phyloP scores from a whole-genome alignment of 1,284 basidiomycete genomes.

The Earliella scabrosa region DNA sequence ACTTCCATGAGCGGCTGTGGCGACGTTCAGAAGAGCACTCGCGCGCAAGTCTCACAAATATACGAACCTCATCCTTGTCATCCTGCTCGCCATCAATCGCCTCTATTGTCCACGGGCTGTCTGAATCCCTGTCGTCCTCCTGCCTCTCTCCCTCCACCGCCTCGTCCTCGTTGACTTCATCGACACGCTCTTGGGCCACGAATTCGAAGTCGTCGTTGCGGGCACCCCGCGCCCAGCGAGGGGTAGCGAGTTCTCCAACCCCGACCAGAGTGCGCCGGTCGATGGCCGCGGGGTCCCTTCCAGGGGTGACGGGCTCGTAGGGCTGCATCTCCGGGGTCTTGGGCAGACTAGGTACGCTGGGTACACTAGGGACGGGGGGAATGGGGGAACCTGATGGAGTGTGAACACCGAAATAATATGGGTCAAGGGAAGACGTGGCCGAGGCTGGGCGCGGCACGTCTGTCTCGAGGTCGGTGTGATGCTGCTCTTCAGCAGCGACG shows the following conservation, averaged over 20 bases:
- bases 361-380: conserved; percentile 48
- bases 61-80: conserved; percentile 65
- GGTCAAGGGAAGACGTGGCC: conserved; percentile 77
- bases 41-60: neutral
- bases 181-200: conserved; percentile 39
- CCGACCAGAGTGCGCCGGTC: conserved; percentile 91
- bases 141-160: conserved; percentile 41
- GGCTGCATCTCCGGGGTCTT: conserved; percentile 48
- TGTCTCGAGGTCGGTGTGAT: conserved; percentile 35
- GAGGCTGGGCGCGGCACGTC: conserved; percentile 59
- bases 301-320: conserved; percentile 70
- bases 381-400: conserved; percentile 68
- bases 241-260: conserved; percentile 97
- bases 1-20: conserved; percentile 40
- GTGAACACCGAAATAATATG: conserved; percentile 78
- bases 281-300: conserved; percentile 78
- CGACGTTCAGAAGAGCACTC: neutral
- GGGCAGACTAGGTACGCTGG: conserved; percentile 31
- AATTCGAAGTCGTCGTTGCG: conserved; percentile 37
- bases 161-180: conserved; percentile 51
- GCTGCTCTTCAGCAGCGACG: conserved; percentile 37
- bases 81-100: conserved; percentile 79
- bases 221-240: conserved; percentile 76
- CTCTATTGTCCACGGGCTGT: conserved; percentile 88
- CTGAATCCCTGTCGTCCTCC: conserved; percentile 52